Evolutionary conservation across 2,329 filamentous ascomycete species (phyloP).

Genomic region (Alternaria postmessia): DNA sequence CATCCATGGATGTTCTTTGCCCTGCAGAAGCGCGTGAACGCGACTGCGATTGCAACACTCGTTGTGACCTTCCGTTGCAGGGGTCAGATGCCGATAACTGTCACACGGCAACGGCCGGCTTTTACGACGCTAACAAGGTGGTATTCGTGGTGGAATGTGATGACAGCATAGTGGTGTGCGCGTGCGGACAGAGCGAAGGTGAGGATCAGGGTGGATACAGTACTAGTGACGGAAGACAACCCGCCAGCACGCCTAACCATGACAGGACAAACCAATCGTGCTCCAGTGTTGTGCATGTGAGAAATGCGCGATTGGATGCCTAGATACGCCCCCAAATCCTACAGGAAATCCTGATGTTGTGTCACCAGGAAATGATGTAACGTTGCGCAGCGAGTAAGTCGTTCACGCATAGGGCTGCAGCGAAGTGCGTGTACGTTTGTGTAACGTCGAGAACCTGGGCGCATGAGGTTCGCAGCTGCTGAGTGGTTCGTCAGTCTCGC

Average conservation of each 20-base stretch:
- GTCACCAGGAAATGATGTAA: conserved; percentile 12
- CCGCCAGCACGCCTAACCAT: conserved; percentile 3
- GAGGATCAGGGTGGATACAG: conserved; percentile 9
- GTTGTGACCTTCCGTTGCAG: conserved; percentile 14
- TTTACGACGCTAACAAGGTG: conserved; percentile 6
- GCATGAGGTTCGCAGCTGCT: neutral
- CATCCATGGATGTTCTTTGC: neutral
- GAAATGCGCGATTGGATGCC: conserved; percentile 12
- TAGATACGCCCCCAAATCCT: neutral
- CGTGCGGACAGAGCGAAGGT: conserved; percentile 4
- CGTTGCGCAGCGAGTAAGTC: neutral
- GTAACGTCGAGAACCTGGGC: neutral
- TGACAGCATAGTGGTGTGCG: conserved; percentile 4
- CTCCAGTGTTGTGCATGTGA: neutral
- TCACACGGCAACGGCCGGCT: conserved; percentile 7
- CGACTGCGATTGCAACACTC: conserved; percentile 7
- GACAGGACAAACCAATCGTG: neutral
- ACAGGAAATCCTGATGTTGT: conserved; percentile 4
- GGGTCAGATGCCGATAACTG: conserved; percentile 10
- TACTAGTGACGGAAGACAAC: conserved; percentile 9
- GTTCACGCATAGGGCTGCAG: conserved; percentile 19
- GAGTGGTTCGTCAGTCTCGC: neutral
- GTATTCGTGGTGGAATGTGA: conserved; percentile 2
- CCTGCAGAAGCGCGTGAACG: neutral
- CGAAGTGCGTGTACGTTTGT: neutral